Conservation (phyloP, 1,139 yeast genomes). For the Pichia sp. region DNA sequence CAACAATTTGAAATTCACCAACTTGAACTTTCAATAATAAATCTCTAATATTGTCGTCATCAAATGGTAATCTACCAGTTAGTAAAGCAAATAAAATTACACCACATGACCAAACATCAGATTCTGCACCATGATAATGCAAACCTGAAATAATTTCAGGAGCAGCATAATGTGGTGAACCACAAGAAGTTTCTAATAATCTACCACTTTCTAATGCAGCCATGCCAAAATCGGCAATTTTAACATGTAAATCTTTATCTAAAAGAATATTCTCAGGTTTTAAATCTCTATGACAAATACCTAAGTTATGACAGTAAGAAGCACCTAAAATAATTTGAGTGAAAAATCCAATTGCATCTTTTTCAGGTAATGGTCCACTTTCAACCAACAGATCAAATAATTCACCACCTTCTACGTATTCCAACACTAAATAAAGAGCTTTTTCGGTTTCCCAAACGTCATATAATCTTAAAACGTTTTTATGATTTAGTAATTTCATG, state of each 20-base stretch:
- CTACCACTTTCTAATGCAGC: conserved; percentile 92
- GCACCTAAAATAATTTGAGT: conserved; percentile 91
- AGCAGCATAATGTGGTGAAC: conserved; percentile 97
- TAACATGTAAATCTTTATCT: conserved; percentile 82
- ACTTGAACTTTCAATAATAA: conserved; percentile 83
- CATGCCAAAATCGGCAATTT: conserved; percentile 99
- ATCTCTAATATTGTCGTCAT: conserved; percentile 88
- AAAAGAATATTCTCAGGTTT: conserved; percentile 90
- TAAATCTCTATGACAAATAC: conserved; percentile 91
- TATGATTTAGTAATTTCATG: conserved; percentile 82
- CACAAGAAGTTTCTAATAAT: conserved; percentile 89
- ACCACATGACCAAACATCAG: conserved; percentile 99
- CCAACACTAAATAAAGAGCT: conserved; percentile 82
- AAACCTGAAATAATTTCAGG: conserved; percentile 96
- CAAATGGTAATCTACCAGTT: conserved; percentile 94
- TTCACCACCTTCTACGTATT: conserved; percentile 97
- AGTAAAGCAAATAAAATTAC: conserved; percentile 86
- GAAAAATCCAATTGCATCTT: conserved; percentile 84
- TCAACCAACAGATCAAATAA: conserved; percentile 85
- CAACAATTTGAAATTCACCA: conserved; percentile 82
- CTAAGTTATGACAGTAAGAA: conserved; percentile 86
- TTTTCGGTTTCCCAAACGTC: conserved; percentile 99
- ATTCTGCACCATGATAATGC: conserved; percentile 92
- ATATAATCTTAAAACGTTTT: conserved; percentile 89
- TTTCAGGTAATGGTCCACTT: conserved; percentile 80